Conservation (phyloP, 2,329 filamentous ascomycete species). For the Acrodontium crateriforme region DNA sequence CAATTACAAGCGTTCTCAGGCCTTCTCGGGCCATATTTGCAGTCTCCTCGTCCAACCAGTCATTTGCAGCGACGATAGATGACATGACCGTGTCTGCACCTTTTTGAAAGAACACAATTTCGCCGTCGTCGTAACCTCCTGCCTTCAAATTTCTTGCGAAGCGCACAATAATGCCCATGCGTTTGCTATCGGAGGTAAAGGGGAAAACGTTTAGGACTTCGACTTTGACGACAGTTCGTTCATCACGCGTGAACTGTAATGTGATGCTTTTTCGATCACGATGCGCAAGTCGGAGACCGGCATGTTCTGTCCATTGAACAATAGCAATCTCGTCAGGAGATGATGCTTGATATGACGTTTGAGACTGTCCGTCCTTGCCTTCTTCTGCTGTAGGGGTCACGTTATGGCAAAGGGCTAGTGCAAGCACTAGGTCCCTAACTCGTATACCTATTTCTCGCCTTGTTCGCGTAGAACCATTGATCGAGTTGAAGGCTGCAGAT, state of each 20-base stretch:
- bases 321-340: conserved; percentile 98
- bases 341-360: conserved; percentile 87
- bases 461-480: conserved; percentile 48
- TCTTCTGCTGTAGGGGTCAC: conserved; percentile 86
- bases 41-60: conserved; percentile 98
- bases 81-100: conserved; percentile 97
- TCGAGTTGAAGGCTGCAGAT: background rate
- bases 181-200: conserved; percentile 93
- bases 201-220: conserved; percentile 90
- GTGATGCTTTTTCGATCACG: conserved; percentile 79
- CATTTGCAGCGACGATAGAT: conserved; percentile 86
- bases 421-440: conserved; percentile 83
- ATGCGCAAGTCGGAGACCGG: conserved; percentile 70
- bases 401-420: conserved; percentile 88
- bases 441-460: conserved; percentile 85
- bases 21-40: conserved; percentile 99
- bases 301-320: conserved; percentile 84
- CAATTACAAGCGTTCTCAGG: conserved; percentile 82
- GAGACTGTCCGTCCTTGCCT: conserved; percentile 52
- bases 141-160: conserved; percentile 45
- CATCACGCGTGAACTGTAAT: conserved; percentile 62
- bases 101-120: conserved; percentile 98
- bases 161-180: conserved; percentile 93
- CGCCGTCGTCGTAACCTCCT: conserved; percentile 44
- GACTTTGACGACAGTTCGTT: conserved; percentile 64